A percentile compares a stretch with the other conserved stretches of the same genome.
Conservation (phyloP, 1,284 basidiomycete species). For the Coniophora puteana region DNA sequence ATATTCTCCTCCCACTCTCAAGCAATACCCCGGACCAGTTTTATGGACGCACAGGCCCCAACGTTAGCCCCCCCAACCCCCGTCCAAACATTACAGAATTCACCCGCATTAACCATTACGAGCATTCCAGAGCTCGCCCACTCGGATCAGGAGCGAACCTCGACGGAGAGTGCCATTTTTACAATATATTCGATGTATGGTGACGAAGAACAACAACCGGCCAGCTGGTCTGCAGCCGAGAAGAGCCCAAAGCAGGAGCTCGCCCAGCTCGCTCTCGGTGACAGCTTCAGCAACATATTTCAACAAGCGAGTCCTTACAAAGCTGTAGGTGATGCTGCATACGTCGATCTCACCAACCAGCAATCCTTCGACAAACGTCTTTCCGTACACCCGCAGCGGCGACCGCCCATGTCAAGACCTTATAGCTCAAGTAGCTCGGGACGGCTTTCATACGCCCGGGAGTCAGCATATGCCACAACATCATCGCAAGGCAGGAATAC, state of each 20-base stretch:
- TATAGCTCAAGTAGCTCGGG: constrained; percentile 9
- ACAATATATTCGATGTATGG: constrained; percentile 82
- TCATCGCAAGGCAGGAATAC: constrained; percentile 12
- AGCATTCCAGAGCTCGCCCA: constrained; percentile 29
- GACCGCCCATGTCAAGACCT: constrained; percentile 11
- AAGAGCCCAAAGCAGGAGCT: constrained; percentile 21
- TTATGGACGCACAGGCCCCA: constrained; percentile 45
- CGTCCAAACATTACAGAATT: constrained; percentile 18
- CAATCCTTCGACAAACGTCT: constrained; percentile 8
- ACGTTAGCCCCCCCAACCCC: constrained; percentile 40
- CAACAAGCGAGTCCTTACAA: constrained; percentile 13
- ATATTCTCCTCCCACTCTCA: not conserved
- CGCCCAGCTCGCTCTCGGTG: constrained; percentile 28
- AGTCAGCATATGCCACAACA: constrained; percentile 7
- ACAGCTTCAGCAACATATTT: constrained; percentile 27
- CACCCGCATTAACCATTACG: constrained; percentile 26
- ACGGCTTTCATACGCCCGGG: constrained; percentile 10
- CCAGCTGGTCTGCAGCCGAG: constrained; percentile 37
- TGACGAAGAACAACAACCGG: constrained; percentile 38
- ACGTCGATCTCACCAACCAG: constrained; percentile 14
- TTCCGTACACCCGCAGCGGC: constrained; percentile 16
- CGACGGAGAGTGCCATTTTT: constrained; percentile 63
- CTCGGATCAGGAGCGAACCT: constrained; percentile 34
- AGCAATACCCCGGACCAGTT: constrained; percentile 4
- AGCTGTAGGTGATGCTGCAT: constrained; percentile 6